Evolutionary conservation across 352 stramenopile species (phyloP), one percentile per base, ranked within the genome.

Genomic region (Phytophthora cryptogea): DNA sequence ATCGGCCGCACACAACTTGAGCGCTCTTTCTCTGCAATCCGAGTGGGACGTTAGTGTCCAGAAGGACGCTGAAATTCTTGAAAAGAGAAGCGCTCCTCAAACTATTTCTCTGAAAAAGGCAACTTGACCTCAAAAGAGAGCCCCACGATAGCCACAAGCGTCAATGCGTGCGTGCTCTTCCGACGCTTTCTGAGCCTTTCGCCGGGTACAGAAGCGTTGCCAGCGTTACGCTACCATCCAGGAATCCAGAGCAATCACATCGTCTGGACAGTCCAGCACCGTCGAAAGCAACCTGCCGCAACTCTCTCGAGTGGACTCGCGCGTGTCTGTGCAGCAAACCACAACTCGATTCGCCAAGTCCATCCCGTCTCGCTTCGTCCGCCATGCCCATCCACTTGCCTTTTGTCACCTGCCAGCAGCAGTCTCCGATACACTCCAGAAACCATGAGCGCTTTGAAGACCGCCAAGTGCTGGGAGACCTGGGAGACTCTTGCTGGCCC

Each of bases 361-460:
- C 50, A 27, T 45, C 37, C 28, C 42, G 40, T 17, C 8, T 44
- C 14, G 28, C 9, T 40, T 62, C 23, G 42, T 56, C 43, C 26
- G 17, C 31, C 36, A 74, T 74, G 66, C 61, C 55, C 23, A 69
- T 67, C 14, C 66, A 74, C 27, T 68, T 69, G 33, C 43, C 56
- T 35, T 58, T 74, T 71, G 32, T 62, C 5, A 61, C 45, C 13
- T 32, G 30, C 20, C 60, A 52, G 27, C 59, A 58, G 44, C 39
- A 57, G 26, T 37, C 57, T 16, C 17, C 46, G 14, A 14, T 11
- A 8, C 3, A 11, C 16, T 33, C 11, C 3, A 40, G 11, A 8
- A 48, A 31, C 39, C 32, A 41, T 9, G n/a, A 17, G 8, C 36
- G n/a, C 5, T 8, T 40, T 7, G 17, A 43, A 0, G 37, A 39